Conservation (phyloP, 2,329 filamentous ascomycete genomes). For the Cytospora chrysosperma region DNA sequence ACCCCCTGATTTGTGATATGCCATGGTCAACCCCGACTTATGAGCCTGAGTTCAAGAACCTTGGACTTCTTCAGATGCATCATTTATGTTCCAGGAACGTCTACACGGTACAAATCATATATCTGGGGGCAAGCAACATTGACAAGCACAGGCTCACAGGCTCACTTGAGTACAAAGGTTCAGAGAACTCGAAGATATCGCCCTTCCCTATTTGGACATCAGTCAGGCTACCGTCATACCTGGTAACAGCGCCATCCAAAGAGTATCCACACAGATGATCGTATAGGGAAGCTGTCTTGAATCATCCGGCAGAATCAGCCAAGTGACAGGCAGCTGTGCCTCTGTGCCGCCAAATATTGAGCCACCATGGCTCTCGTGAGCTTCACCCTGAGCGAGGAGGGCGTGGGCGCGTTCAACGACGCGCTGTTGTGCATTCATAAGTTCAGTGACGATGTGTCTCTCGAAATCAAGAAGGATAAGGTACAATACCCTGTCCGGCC, state of each 20-base stretch:
- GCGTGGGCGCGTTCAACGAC: slow-evolving; percentile 69
- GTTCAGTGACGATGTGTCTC: slow-evolving; percentile 75
- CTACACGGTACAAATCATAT: not conserved
- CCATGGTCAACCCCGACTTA: not conserved
- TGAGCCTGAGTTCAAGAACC: not conserved
- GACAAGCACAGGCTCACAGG: not conserved
- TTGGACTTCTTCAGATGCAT: not conserved
- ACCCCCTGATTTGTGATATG: not conserved
- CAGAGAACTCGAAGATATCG: not conserved
- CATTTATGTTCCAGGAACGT: not conserved
- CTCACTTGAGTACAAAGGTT: not conserved
- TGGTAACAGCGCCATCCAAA: not conserved
- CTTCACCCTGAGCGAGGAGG: slow-evolving; percentile 73
- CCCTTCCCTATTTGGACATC: not conserved
- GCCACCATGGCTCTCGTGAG: slow-evolving; percentile 57
- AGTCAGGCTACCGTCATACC: not conserved
- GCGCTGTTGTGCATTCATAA: slow-evolving; percentile 72
- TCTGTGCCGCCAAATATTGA: not conserved
- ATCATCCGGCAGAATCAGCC: not conserved
- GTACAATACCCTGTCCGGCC: slow-evolving; percentile 37
- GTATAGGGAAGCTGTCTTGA: not conserved
- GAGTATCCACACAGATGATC: not conserved
- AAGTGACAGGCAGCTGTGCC: not conserved
- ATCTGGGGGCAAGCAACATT: not conserved
- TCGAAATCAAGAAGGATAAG: slow-evolving; percentile 69